Percentiles rank a stretch among this genome's conserved stretches.
These are phyloP conservation scores for Teratosphaeriaceae sp. DNA, from an alignment of 2,329 filamentous ascomycete genomes.

Conservation along the genomic window DNA sequence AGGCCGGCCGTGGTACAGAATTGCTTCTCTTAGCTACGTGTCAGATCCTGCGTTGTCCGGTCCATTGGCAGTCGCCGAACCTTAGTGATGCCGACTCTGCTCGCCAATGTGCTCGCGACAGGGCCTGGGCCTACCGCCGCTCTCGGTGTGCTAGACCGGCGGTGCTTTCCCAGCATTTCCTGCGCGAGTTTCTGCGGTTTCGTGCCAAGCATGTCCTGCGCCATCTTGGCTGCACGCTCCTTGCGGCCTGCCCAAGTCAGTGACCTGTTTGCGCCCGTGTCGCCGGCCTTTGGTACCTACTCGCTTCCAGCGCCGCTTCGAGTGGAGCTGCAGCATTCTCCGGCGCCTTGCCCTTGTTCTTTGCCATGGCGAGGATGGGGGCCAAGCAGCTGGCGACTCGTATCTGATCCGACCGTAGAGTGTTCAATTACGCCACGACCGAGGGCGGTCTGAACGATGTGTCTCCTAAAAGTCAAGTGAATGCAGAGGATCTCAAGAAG, in stretches of 20 bases:
- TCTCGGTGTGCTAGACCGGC: conserved; percentile 52
- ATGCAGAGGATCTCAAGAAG: too few relatives aligned
- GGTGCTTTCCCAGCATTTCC: conserved; percentile 59
- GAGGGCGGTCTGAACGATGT: too few relatives aligned
- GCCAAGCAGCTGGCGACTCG: too few relatives aligned
- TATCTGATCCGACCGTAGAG: too few relatives aligned
- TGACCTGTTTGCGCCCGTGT: conserved; percentile 1
- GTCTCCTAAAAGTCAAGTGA: too few relatives aligned
- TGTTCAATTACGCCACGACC: too few relatives aligned
- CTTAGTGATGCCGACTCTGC: conserved; percentile 68
- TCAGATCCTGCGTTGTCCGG: background rate
- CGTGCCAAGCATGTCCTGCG: conserved; percentile 62
- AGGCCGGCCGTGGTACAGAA: conserved; percentile 22
- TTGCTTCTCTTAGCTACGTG: conserved; percentile 16
- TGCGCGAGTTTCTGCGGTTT: conserved; percentile 50
- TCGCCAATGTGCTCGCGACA: conserved; percentile 54
- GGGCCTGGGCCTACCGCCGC: conserved; percentile 33
- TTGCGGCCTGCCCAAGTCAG: conserved; percentile 10
- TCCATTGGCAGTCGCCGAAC: conserved; percentile 33
- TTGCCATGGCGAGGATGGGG: too few relatives aligned
- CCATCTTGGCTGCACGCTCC: conserved; percentile 37
- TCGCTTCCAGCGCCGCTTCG: conserved; percentile 34
- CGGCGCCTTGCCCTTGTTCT: conserved; percentile 2
- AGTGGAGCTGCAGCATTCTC: conserved; percentile 5
- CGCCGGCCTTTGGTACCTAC: conserved; percentile 1